Evolutionary conservation across 148 eudicot genomes (phyloP).

Genomic region (Chenopodium quinoa): DNA sequence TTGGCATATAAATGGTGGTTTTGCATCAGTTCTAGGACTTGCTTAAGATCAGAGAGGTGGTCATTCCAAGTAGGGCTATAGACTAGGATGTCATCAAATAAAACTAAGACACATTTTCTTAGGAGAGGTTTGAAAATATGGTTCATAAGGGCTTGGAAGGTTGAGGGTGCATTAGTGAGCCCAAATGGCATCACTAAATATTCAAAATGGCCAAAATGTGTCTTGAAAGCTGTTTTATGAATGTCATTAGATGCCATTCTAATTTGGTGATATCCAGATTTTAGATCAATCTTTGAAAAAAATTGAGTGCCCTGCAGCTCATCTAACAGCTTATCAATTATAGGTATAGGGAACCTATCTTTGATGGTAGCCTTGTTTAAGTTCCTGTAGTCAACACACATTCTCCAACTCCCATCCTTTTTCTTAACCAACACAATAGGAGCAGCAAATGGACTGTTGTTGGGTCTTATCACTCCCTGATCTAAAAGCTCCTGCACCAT

Average conservation of each 20-base stretch:
- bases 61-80: not conserved
- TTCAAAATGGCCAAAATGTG: not conserved
- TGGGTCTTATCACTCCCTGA: not conserved
- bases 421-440: conserved; percentile 6
- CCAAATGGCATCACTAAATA: not conserved
- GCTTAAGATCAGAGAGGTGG: not conserved
- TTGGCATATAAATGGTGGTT: not conserved
- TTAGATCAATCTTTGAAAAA: conserved; percentile 13
- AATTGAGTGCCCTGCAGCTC: not conserved
- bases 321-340: not conserved
- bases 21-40: not conserved
- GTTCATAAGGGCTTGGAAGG: not conserved
- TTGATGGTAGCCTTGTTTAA: not conserved
- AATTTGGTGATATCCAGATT: not conserved
- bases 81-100: not conserved
- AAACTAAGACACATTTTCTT: not conserved
- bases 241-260: not conserved
- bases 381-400: conserved; percentile 12
- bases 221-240: not conserved
- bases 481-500: not conserved
- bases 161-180: not conserved
- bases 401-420: not conserved
- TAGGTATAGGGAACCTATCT: conserved; percentile 5
- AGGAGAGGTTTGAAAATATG: not conserved
- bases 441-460: not conserved